These are phyloP conservation scores for Penicillium soppii DNA, from an alignment of 495 filamentous ascomycete genomes.

Conservation along the genomic window DNA sequence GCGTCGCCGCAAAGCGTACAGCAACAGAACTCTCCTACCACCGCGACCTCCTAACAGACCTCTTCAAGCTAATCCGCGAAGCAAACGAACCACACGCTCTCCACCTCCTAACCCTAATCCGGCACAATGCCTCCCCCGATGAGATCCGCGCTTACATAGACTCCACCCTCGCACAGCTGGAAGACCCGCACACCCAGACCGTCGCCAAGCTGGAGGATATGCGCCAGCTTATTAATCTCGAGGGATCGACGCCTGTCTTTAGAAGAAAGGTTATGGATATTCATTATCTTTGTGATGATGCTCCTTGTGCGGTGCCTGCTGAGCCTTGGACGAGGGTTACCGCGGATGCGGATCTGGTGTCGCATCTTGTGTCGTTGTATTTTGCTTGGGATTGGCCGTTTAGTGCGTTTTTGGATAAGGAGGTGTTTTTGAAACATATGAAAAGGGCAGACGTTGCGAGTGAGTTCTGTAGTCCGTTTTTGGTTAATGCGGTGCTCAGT, in stretches of 20 bases:
- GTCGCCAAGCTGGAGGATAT: constrained; percentile 32
- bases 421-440: constrained; percentile 52
- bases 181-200: too few species aligned
- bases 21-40: constrained; percentile 46
- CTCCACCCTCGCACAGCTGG: constrained; percentile 30
- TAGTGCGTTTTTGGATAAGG: constrained; percentile 44
- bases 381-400: constrained; percentile 59
- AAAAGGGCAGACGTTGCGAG: constrained; percentile 22
- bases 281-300: constrained; percentile 42
- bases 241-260: constrained; percentile 35
- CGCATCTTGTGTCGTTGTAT: constrained; percentile 52
- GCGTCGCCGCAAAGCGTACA: constrained; percentile 49
- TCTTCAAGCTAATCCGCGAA: constrained; percentile 38
- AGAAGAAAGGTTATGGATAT: constrained; percentile 50
- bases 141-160: constrained; percentile 40
- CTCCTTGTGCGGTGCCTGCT: constrained; percentile 43
- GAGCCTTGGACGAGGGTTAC: constrained; percentile 54
- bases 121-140: constrained; percentile 32
- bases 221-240: constrained; percentile 29
- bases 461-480: constrained; percentile 51
- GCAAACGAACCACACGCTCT: constrained; percentile 30
- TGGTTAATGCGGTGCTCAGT: constrained; percentile 55
- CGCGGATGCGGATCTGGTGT: constrained; percentile 49
- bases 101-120: constrained; percentile 37
- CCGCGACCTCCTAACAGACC: constrained; percentile 40